Evolutionary conservation across 371 early-diverging fungal genomes (phyloP), one percentile per base, ranked within the genome.

Genomic region (Choanephora cucurbitarum): DNA sequence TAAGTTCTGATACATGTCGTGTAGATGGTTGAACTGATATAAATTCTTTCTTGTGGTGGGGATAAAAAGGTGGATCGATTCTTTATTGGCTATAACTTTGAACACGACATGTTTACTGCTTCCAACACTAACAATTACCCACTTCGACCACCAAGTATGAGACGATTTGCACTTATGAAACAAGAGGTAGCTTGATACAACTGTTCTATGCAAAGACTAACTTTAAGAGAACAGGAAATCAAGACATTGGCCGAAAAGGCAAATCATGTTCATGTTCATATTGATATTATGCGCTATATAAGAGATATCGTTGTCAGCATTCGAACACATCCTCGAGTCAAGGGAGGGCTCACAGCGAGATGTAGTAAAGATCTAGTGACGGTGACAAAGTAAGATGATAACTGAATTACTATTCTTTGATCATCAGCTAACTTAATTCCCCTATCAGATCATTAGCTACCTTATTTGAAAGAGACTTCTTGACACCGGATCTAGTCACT

Each of bases 221-320:
- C 11, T 13, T 18, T 5, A 11, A 54, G 6, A 42, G 15, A 23
- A 21, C 60, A 83, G 75, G 86, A 85, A 58, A 76, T 82, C 53
- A 76, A 79, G 42, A 62, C 65, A 1, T 53, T 85, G n/a, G 60
- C 75, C 8, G 70, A 70, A 37, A 64, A 70, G 21, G 76, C 82
- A 39, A 66, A 60, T n/a, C 58, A 45, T n/a, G 82, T 85, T 1
- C 66, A 80, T 37, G 67, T 85, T 17, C 73, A 79, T 55, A 82
- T 79, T 49, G 86, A 85, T 41, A 79, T 85, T 47, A 76, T 72
- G 24, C 57, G 84, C 3, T 85, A 84, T 43, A 79, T 85, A 32
- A 67, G 86, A 14, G 86, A 85, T 64, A 79, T 85, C 43, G 76
- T 85, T 2, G 84, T 85, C 8, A 84, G 79, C 11, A 59, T 85